Evolutionary conservation across 176 grass and related monocot species (phyloP).

Genomic region (Oryza australiensis): DNA sequence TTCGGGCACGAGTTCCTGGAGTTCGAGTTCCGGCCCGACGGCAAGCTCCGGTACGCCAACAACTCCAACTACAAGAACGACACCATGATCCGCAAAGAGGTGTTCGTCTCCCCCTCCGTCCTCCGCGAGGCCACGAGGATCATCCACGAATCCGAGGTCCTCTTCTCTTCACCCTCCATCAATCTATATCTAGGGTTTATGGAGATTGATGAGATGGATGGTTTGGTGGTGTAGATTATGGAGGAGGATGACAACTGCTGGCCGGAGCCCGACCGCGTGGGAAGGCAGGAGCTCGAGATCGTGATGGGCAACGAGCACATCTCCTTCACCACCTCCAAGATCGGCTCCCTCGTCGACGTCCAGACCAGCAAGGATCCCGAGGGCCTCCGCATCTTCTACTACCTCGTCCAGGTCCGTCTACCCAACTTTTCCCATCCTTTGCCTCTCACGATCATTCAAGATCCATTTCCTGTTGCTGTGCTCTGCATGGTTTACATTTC

Average conservation of each 20-base stretch:
- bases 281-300: slow-evolving; percentile 95
- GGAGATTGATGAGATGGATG: neutral
- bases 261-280: slow-evolving; percentile 86
- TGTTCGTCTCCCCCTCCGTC: slow-evolving; percentile 91
- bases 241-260: slow-evolving; percentile 96
- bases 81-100: slow-evolving; percentile 99
- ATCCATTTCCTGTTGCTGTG: neutral
- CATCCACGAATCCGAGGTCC: slow-evolving; percentile 78
- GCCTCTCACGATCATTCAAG: neutral
- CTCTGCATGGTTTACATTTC: neutral
- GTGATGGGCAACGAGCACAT: slow-evolving; percentile 97
- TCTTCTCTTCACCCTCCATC: too few relatives aligned
- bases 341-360: slow-evolving; percentile 87
- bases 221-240: slow-evolving; percentile 58
- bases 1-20: slow-evolving; percentile 99
- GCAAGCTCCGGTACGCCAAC: slow-evolving; percentile 97
- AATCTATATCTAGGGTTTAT: slow-evolving; percentile 38
- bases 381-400: slow-evolving; percentile 94
- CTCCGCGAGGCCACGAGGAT: slow-evolving; percentile 89
- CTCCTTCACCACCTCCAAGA: slow-evolving; percentile 96
- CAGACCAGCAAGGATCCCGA: slow-evolving; percentile 90
- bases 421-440: too few relatives aligned
- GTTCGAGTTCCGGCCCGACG: slow-evolving; percentile 99
- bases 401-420: slow-evolving; percentile 73
- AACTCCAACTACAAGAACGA: slow-evolving; percentile 99